Evolutionary conservation across 371 early-diverging fungal species (phyloP).

Genomic region (Haplosporangium sp.): DNA sequence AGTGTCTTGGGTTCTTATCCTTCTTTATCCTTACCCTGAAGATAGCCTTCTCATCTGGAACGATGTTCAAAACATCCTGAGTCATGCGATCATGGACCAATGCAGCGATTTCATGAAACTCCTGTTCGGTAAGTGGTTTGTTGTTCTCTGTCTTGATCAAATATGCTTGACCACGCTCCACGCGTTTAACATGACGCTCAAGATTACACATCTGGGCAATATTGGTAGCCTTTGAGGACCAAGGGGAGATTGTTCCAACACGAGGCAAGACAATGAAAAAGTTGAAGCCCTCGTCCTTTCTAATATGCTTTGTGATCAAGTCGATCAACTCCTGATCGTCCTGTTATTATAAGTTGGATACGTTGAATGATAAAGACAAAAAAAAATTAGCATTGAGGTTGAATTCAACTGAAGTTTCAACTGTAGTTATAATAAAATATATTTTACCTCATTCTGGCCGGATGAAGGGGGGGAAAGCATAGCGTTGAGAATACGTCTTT

Average conservation of each 20-base stretch:
- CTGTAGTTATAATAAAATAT: background rate
- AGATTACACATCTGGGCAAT: constrained; percentile 92
- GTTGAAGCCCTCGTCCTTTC: constrained; percentile 49
- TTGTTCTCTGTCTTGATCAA: constrained; percentile 60
- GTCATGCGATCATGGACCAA: constrained; percentile 95
- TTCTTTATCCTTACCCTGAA: constrained; percentile 65
- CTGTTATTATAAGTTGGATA: constrained; percentile 8
- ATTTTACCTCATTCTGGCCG: constrained; percentile 14
- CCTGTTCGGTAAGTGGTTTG: constrained; percentile 48
- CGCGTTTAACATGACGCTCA: constrained; percentile 72
- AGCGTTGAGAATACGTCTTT: constrained; percentile 59
- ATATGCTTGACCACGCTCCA: constrained; percentile 91
- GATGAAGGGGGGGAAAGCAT: constrained; percentile 52
- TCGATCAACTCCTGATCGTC: constrained; percentile 55
- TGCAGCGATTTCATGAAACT: constrained; percentile 62
- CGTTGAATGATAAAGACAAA: background rate
- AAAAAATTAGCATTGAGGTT: background rate
- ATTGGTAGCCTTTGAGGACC: constrained; percentile 98
- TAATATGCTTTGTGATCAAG: constrained; percentile 50
- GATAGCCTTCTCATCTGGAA: constrained; percentile 75
- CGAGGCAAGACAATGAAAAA: constrained; percentile 84
- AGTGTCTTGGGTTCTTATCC: background rate
- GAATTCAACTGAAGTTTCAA: background rate
- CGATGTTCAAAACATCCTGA: constrained; percentile 70
- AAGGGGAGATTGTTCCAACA: constrained; percentile 96